Evolutionary conservation across 306 rosid species (phyloP), one percentile per base, ranked within the genome.

Genomic region (Dicorynia guianensis): DNA sequence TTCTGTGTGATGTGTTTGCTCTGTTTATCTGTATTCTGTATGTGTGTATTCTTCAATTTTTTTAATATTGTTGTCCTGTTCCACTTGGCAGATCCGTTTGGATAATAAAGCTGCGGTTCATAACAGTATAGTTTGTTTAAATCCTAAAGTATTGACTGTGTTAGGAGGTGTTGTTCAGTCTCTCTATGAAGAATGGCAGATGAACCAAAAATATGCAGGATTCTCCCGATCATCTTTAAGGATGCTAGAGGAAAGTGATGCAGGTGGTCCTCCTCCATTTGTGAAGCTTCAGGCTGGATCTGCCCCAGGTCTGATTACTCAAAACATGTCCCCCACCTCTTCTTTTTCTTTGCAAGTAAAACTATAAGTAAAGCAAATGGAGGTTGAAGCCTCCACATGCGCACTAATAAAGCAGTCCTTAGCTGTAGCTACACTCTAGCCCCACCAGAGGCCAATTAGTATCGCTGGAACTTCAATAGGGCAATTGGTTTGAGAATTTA

Each of bases 131-230:
- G 84, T 86, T 25, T 95, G 99, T 77, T 86, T 95, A 77, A 86
- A 75, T 76, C 86, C 97, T 36, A 82, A 85, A 63, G 93, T 74
- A 30, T 25, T 92, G 82, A 85, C 91, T 12, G 63, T 95, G 61
- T 80, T 95, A 53, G 97, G 99, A 75, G 97, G 97, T 67, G 79
- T 88, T 76, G 99, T 92, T 59, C 89, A 86, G 60, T 67, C 96
- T 20, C 96, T 95, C 20, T 78, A 87, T 78, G 97, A 95, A 74
- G 98, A 92, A 76, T 95, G 98, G 98, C 82, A 92, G 84, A 84
- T 95, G 97, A 92, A 92, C 81, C 49, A 79, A 76, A 95, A 90
- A 38, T 95, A 95, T 69, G 82, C 97, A 3, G 97, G 96, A 56
- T 67, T 90, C 55, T 87, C 98, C 20, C 88, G 96, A 55, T 83